phyloP scores from a whole-genome alignment of 2,329 filamentous ascomycete species.

The Exophiala sp. region DNA sequence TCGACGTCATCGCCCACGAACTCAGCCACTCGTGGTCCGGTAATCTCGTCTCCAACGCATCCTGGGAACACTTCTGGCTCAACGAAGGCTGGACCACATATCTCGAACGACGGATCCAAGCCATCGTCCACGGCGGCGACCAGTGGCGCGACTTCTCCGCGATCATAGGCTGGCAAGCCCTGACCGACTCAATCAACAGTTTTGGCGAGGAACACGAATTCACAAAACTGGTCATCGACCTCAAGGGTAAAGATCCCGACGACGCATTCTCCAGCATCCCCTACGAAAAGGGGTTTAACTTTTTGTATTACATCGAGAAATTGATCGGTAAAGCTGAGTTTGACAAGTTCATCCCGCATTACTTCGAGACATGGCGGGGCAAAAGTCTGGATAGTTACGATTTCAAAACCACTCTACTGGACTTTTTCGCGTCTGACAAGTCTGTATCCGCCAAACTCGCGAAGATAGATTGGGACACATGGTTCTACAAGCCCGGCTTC shows the following conservation, averaged over 20 bases:
- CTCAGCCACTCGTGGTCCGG: constrained; percentile 78
- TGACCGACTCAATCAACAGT: constrained; percentile 73
- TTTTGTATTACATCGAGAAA: constrained; percentile 85
- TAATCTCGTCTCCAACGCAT: constrained; percentile 60
- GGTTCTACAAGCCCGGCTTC: constrained; percentile 83
- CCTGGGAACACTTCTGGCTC: constrained; percentile 56
- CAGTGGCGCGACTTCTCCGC: constrained; percentile 87
- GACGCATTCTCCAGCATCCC: constrained; percentile 90
- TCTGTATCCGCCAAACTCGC: constrained; percentile 57
- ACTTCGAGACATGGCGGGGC: constrained; percentile 79
- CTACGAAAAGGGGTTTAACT: constrained; percentile 95
- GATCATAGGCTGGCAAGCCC: constrained; percentile 91
- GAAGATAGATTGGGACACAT: constrained; percentile 81
- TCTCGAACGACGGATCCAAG: constrained; percentile 79
- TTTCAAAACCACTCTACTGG: constrained; percentile 82
- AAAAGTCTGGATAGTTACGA: constrained; percentile 91
- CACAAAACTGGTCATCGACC: constrained; percentile 82
- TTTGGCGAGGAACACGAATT: constrained; percentile 85
- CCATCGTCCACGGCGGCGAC: constrained; percentile 69
- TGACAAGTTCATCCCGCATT: constrained; percentile 92
- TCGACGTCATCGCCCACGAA: constrained; percentile 94
- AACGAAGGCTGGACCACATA: constrained; percentile 92
- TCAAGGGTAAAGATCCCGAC: constrained; percentile 89
- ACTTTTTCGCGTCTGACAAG: constrained; percentile 71
- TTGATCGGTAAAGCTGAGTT: constrained; percentile 81